A percentile compares a stretch with the other conserved stretches of the same genome.
Evolutionary conservation across 441 rosid species (phyloP).

Genomic region (Mallotus repandus): DNA sequence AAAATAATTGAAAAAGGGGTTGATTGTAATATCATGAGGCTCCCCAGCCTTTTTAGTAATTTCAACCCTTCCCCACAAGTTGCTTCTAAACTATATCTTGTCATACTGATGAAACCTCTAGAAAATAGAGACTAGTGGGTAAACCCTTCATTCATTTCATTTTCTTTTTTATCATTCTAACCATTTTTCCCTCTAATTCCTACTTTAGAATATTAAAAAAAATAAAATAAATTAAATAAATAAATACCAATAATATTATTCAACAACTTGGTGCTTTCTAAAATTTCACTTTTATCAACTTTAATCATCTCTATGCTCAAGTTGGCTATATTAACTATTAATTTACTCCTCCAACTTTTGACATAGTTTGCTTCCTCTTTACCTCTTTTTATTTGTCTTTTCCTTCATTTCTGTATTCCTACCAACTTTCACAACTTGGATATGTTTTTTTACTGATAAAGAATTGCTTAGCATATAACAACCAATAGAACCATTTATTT

Average conservation of each 20-base stretch:
- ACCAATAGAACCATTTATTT: too few relatives aligned
- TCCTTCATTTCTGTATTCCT: slow-evolving; percentile 3
- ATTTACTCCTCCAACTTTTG: slow-evolving; percentile 15
- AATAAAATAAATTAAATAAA: too few relatives aligned
- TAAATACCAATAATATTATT: not conserved
- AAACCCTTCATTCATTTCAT: not conserved
- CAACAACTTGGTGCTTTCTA: slow-evolving; percentile 19
- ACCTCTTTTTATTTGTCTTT: slow-evolving; percentile 12
- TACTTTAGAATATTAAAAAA: too few relatives aligned
- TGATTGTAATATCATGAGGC: not conserved
- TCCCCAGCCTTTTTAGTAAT: not conserved
- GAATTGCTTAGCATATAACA: not conserved
- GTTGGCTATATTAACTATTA: not conserved
- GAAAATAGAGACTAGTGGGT: not conserved
- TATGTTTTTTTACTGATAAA: not conserved
- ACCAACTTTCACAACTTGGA: slow-evolving; percentile 35
- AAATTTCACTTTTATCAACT: not conserved
- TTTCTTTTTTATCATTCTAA: too few relatives aligned
- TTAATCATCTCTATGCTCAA: slow-evolving; percentile 9
- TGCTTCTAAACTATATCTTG: not conserved
- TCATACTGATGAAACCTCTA: slow-evolving; percentile 2
- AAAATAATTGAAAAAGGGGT: too few relatives aligned
- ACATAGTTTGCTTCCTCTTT: slow-evolving; percentile 12
- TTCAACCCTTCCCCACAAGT: not conserved
- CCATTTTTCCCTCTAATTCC: not conserved